These are phyloP conservation scores for Musa troglodytarum DNA, from an alignment of 176 grass and related monocot species.

Conservation along the genomic window DNA sequence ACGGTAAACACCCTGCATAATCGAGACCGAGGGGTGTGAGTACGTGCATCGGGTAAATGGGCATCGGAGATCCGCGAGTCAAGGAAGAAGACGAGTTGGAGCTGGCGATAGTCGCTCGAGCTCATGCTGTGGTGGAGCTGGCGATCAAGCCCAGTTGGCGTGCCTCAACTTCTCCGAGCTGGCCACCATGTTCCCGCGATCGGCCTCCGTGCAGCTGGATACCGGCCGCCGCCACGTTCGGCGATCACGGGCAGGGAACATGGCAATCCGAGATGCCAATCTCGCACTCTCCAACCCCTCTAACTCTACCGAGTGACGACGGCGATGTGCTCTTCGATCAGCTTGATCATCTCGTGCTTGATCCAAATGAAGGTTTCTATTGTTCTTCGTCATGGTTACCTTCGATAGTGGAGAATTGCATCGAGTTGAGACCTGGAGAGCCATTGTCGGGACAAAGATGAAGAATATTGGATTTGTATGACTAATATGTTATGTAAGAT, in stretches of 20 bases:
- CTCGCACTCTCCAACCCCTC: not conserved
- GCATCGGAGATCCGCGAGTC: conserved; percentile 90
- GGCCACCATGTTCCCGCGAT: conserved; percentile 48
- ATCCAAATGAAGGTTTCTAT: conserved; percentile 13
- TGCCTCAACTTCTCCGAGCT: conserved; percentile 82
- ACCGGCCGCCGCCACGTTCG: conserved; percentile 28
- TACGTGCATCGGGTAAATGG: conserved; percentile 96
- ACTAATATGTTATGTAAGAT: too few relatives aligned
- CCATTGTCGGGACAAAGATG: not conserved
- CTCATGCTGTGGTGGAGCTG: conserved; percentile 70
- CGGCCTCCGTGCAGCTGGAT: conserved; percentile 46
- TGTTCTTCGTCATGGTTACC: conserved; percentile 19
- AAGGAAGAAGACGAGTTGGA: conserved; percentile 56
- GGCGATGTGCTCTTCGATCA: conserved; percentile 42
- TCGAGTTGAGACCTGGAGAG: not conserved
- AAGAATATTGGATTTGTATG: too few relatives aligned
- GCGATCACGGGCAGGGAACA: not conserved
- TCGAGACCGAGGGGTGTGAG: conserved; percentile 54
- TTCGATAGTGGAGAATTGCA: not conserved
- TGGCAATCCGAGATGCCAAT: not conserved
- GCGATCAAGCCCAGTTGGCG: conserved; percentile 64
- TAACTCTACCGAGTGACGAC: conserved; percentile 9
- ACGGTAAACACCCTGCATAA: conserved; percentile 60
- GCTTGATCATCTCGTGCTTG: conserved; percentile 13
- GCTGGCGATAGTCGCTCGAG: conserved; percentile 58